phyloP scores from a whole-genome alignment of 1,284 basidiomycete species.

The Austroboletus niveus region DNA sequence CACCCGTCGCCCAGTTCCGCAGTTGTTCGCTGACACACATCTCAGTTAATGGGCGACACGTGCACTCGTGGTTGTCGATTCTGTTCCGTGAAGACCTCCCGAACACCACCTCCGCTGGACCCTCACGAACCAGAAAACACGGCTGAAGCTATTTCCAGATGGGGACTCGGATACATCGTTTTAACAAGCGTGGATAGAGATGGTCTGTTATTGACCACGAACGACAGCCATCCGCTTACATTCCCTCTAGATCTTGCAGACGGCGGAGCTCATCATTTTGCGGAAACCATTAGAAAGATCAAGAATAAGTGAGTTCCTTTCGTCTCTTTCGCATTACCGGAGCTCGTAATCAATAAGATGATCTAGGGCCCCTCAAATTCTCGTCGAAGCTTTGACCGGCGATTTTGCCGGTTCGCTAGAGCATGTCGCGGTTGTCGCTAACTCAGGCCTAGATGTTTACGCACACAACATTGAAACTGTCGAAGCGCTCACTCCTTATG shows the following conservation, averaged over 20 bases:
- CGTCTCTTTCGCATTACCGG: background rate
- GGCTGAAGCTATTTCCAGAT: slow-evolving; percentile 96
- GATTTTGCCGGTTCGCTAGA: slow-evolving; percentile 86
- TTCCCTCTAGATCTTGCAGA: slow-evolving; percentile 75
- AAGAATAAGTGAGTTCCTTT: slow-evolving; percentile 76
- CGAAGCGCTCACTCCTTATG: slow-evolving; percentile 90
- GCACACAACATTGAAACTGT: slow-evolving; percentile 98
- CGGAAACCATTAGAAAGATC: slow-evolving; percentile 91
- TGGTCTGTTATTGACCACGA: slow-evolving; percentile 47
- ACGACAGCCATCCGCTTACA: slow-evolving; percentile 2
- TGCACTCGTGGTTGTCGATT: slow-evolving; percentile 98
- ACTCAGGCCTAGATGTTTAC: slow-evolving; percentile 94
- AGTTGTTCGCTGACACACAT: slow-evolving; percentile 7
- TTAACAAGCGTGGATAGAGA: slow-evolving; percentile 97
- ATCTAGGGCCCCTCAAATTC: slow-evolving; percentile 84
- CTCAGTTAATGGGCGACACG: slow-evolving; percentile 95
- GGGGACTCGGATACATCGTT: slow-evolving; percentile 99
- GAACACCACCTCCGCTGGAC: slow-evolving; percentile 86
- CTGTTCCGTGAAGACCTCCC: slow-evolving; percentile 96
- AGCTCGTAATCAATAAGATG: background rate
- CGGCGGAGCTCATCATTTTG: slow-evolving; percentile 92
- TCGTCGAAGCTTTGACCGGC: slow-evolving; percentile 95
- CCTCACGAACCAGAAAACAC: slow-evolving; percentile 98
- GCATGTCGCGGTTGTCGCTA: slow-evolving; percentile 81
- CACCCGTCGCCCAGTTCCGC: background rate